Percentiles rank a stretch among this genome's conserved stretches.
Evolutionary conservation across 257 asterid genomes (phyloP).

Genomic region (Apocynum venetum): DNA sequence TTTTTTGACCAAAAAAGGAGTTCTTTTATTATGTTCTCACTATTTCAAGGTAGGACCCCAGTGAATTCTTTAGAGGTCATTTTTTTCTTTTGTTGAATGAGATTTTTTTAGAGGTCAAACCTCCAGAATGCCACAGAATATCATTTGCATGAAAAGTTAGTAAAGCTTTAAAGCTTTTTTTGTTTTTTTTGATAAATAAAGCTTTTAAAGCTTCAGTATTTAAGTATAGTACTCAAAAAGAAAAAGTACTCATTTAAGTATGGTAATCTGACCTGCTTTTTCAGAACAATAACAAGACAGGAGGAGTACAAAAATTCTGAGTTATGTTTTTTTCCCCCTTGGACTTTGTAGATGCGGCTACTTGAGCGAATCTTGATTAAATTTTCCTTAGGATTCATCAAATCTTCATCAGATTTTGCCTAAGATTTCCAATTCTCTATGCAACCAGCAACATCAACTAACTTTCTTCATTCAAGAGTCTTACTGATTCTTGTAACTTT

Average conservation of each 20-base stretch:
- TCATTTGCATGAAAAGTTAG: background rate
- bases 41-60: background rate
- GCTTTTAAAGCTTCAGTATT: too few species aligned
- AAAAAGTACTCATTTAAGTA: background rate
- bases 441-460: background rate
- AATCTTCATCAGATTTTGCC: background rate
- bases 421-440: background rate
- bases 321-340: too few species aligned
- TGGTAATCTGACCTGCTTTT: background rate
- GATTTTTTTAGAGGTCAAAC: background rate
- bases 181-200: too few species aligned
- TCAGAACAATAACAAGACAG: background rate
- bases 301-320: background rate
- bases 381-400: background rate
- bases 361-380: background rate
- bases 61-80: too few species aligned
- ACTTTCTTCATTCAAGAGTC: background rate
- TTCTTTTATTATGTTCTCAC: background rate
- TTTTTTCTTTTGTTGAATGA: too few species aligned
- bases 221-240: too few species aligned
- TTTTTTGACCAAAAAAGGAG: background rate
- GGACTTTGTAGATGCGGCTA: constrained; percentile 1
- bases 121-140: background rate
- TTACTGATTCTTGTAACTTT: background rate
- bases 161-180: background rate